Evolutionary conservation across 108 stramenopile genomes (phyloP).

Genomic region (Skeletonema tropicum): DNA sequence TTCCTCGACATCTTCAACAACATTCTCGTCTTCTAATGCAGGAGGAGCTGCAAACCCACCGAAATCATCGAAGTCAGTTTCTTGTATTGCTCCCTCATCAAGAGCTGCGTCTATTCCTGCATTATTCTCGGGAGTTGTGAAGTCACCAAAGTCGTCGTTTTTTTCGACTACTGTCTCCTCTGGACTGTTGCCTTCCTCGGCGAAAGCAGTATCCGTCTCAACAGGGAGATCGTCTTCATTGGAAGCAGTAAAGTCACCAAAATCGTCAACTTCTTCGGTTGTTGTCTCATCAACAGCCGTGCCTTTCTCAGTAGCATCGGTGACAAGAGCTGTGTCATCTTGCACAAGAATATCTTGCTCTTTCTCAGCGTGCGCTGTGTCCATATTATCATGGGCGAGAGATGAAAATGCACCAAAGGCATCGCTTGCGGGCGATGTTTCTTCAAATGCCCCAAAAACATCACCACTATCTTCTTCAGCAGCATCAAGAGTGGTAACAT

Average conservation of each 20-base stretch:
- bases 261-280: neutral
- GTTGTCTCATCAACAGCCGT: neutral
- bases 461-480: neutral
- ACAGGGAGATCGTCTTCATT: neutral
- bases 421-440: neutral
- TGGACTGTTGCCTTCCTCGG: neutral
- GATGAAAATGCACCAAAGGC: neutral
- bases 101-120: neutral
- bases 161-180: neutral
- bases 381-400: neutral
- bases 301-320: neutral
- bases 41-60: no score
- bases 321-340: neutral
- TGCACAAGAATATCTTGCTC: neutral
- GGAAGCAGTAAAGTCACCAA: neutral
- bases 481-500: neutral
- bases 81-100: neutral
- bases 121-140: neutral
- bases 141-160: conserved; percentile 10
- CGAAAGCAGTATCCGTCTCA: neutral
- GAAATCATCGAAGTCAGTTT: no score
- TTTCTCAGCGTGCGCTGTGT: neutral
- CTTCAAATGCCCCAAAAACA: conserved; percentile 3
- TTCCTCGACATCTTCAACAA: no score
- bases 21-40: no score